A percentile compares a stretch with the other conserved stretches of the same genome.
phyloP scores from a whole-genome alignment of 2,329 filamentous ascomycete genomes.

The Neofusicoccum umdonicola region DNA sequence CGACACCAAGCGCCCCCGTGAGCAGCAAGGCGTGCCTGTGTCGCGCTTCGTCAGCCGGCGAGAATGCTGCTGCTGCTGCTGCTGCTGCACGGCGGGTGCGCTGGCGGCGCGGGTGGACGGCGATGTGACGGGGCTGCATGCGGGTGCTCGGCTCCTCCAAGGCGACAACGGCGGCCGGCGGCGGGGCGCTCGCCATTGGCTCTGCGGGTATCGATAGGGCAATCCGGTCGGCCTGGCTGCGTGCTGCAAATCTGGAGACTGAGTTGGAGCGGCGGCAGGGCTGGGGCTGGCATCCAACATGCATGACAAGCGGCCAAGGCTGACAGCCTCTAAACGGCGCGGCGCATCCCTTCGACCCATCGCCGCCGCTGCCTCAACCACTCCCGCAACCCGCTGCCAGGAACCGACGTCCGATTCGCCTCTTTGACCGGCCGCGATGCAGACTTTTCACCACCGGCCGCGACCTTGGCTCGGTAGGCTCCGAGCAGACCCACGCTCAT shows the following conservation, averaged over 20 bases:
- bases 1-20: too few species aligned
- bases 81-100: background rate
- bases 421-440: background rate
- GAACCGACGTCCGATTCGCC: background rate
- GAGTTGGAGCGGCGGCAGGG: background rate
- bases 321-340: background rate
- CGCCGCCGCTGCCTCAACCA: too few species aligned
- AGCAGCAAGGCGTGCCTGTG: too few species aligned
- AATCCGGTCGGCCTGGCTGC: background rate
- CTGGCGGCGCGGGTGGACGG: background rate
- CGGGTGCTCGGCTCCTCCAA: background rate
- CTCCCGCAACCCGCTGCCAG: background rate
- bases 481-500: slow-evolving; percentile 1
- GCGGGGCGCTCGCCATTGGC: background rate
- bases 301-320: background rate
- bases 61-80: too few species aligned
- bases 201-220: slow-evolving; percentile 5
- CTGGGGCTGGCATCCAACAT: background rate
- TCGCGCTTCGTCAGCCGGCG: too few species aligned
- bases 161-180: background rate
- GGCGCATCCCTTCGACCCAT: background rate
- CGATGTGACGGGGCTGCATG: slow-evolving; percentile 2
- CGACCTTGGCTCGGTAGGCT: background rate
- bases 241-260: slow-evolving; percentile 9
- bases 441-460: slow-evolving; percentile 5